Base-by-base conservation (phyloP, 2,329 filamentous ascomycete species). In the Scorias spongiosa region DNA sequence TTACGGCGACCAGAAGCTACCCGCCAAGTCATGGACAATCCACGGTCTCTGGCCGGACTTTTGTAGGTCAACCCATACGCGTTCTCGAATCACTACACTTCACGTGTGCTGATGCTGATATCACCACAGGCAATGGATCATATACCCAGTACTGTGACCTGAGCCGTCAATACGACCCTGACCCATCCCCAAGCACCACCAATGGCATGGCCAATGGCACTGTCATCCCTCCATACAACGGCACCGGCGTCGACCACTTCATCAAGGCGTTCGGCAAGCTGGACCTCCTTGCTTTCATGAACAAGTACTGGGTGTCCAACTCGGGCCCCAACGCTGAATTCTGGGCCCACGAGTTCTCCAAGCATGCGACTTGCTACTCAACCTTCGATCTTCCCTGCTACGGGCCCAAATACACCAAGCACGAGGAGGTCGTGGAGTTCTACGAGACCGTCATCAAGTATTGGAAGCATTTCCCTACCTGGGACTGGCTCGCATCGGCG, bases 271-370 rank as follows among this genome's bases (percentile, higher is more conserved):
- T 79, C 51, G 74, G 72, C 45, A 72, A 70, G 50, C 67, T 66
- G 48, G 76, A 80, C 54, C 65, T 81, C 2, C 67, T 81, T 2
- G 69, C 66, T 2, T 82, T 71, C 63, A 82, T 82, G 78, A 74
- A 77, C 55, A 76, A 70, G 54, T 71, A 69, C 68, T 82, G 78
- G 79, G 68, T 80, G 50, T 69, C 69, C 40, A 74, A 75, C 50
- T 63, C 63, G 47, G 68, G 70, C 41, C 66, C 70, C 11, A 81
- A 77, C 61, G 58, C 63, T 42, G 67, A 71, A 29, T 74, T 83
- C 62, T 81, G 78, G 77, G 78, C 62, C 34, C 77, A 81, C 63
- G 77, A 81, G 56, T 81, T 78, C 65, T 71, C 67, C 62, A 81
- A 81, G 65, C 48, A 50, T 36, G 78, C 70, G 2, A 81, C 78